Evolutionary conservation across 495 filamentous ascomycete genomes (phyloP).

Genomic region (Chaetomidium leptoderma): DNA sequence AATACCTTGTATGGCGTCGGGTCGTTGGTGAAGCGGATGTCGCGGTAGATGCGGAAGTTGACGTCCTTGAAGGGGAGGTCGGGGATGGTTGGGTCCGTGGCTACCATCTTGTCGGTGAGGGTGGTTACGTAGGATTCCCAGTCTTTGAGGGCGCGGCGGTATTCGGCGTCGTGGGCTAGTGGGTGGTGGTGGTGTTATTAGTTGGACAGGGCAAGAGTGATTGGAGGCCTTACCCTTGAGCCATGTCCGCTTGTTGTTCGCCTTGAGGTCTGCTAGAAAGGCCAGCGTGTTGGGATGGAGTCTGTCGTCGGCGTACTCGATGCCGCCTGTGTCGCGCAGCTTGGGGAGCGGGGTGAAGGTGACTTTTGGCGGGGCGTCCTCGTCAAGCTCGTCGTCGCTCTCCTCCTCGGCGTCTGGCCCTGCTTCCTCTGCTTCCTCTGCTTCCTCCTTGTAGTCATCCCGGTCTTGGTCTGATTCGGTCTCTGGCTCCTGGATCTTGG

Average conservation of each 20-base stretch:
- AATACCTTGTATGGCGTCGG: conserved; percentile 80
- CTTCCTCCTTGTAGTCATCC: conserved; percentile 23
- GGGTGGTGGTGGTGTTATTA: background rate
- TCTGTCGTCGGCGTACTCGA: conserved; percentile 61
- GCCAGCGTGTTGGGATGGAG: conserved; percentile 79
- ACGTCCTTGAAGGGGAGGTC: conserved; percentile 79
- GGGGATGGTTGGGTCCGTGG: conserved; percentile 71
- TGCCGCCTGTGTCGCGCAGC: conserved; percentile 59
- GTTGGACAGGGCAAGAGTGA: background rate
- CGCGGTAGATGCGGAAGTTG: conserved; percentile 81
- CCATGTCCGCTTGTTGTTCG: conserved; percentile 79
- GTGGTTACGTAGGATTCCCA: conserved; percentile 70
- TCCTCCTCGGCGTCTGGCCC: conserved; percentile 23
- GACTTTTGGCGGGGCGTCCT: conserved; percentile 34
- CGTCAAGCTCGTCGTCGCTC: conserved; percentile 36
- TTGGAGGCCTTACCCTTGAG: conserved; percentile 58
- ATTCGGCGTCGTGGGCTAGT: conserved; percentile 69
- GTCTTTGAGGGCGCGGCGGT: conserved; percentile 68
- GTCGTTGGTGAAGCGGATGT: conserved; percentile 72
- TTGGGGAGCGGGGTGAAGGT: conserved; percentile 65
- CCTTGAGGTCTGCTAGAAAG: conserved; percentile 69
- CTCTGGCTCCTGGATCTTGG: conserved; percentile 20
- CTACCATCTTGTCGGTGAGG: conserved; percentile 63
- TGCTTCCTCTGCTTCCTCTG: conserved; percentile 9
- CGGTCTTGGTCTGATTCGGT: conserved; percentile 23